Percentiles rank a stretch among this genome's conserved stretches.
phyloP scores from a whole-genome alignment of 2,329 filamentous ascomycete genomes.

The Parastagonospora avenae region DNA sequence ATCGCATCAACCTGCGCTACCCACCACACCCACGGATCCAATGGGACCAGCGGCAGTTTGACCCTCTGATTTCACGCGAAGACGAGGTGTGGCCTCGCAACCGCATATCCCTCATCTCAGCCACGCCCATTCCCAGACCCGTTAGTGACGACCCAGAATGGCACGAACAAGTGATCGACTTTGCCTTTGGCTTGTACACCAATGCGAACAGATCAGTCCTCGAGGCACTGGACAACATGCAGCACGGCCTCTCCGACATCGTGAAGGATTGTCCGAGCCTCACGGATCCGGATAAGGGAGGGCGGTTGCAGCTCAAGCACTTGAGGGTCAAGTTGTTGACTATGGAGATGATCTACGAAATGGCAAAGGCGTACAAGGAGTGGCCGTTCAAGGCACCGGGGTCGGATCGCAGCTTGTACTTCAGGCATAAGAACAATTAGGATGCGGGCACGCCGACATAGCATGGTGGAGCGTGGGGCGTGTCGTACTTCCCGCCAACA shows the following conservation, averaged over 20 bases:
- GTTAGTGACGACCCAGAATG: conserved; percentile 10
- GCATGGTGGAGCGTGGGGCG: too few species aligned
- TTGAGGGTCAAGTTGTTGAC: conserved; percentile 40
- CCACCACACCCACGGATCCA: conserved; percentile 26
- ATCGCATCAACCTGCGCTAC: conserved; percentile 31
- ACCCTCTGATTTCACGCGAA: conserved; percentile 65
- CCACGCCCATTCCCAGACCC: conserved; percentile 60
- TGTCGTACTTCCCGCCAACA: too few species aligned
- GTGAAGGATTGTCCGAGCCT: conserved; percentile 33
- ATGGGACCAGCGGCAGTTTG: conserved; percentile 73
- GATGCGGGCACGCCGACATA: too few species aligned
- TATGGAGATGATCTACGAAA: conserved; percentile 37
- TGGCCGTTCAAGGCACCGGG: conserved; percentile 42
- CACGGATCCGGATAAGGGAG: conserved; percentile 38
- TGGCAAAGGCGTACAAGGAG: conserved; percentile 35
- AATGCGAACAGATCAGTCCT: conserved; percentile 9
- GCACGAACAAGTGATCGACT: conserved; percentile 37
- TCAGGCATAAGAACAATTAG: conserved; percentile 12
- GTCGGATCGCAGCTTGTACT: conserved; percentile 31
- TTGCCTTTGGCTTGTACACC: conserved; percentile 24
- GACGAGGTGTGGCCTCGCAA: conserved; percentile 71
- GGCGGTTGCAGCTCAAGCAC: conserved; percentile 36
- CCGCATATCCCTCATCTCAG: conserved; percentile 66
- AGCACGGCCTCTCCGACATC: conserved; percentile 34
- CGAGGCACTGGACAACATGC: conserved; percentile 33